Conservation (phyloP, 2,329 filamentous ascomycete genomes). For the Torrubiella hemipterigena region DNA sequence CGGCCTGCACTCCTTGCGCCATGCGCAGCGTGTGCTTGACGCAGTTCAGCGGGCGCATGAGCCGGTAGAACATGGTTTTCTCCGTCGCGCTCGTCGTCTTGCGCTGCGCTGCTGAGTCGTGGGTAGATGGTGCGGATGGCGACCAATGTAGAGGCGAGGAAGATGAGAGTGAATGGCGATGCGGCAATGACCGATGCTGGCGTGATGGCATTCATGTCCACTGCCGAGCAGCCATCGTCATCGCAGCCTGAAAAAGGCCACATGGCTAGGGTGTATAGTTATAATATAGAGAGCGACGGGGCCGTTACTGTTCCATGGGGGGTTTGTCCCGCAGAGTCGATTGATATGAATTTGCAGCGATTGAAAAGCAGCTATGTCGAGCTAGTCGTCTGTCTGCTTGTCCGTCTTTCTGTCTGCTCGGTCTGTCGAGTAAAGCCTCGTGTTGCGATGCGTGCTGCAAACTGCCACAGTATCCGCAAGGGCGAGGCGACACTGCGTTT, state of each 20-base stretch:
- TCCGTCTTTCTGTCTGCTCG: no score
- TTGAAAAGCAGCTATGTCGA: no score
- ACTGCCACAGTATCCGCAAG: no score
- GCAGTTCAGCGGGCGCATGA: conserved; percentile 46
- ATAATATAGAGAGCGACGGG: no score
- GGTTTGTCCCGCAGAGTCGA: no score
- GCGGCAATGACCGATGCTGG: conserved; percentile 45
- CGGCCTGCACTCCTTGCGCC: conserved; percentile 37
- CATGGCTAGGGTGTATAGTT: conserved; percentile 15
- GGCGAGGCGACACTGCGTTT: no score
- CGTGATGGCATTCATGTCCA: conserved; percentile 25
- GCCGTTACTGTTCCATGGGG: no score
- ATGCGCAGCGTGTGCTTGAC: conserved; percentile 47
- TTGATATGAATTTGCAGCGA: no score
- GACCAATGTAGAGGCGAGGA: conserved; percentile 47
- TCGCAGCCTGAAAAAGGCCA: conserved; percentile 39
- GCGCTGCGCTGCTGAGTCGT: conserved; percentile 44
- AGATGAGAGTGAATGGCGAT: conserved; percentile 60
- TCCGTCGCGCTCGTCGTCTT: conserved; percentile 35
- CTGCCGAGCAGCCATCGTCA: conserved; percentile 43
- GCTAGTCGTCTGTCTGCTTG: no score
- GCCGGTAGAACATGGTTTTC: conserved; percentile 50
- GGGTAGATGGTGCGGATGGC: conserved; percentile 62
- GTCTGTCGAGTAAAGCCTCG: no score
- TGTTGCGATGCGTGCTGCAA: no score